Base-by-base conservation (phyloP, 768 basidiomycete species). In the Plicaturopsis crispa region DNA sequence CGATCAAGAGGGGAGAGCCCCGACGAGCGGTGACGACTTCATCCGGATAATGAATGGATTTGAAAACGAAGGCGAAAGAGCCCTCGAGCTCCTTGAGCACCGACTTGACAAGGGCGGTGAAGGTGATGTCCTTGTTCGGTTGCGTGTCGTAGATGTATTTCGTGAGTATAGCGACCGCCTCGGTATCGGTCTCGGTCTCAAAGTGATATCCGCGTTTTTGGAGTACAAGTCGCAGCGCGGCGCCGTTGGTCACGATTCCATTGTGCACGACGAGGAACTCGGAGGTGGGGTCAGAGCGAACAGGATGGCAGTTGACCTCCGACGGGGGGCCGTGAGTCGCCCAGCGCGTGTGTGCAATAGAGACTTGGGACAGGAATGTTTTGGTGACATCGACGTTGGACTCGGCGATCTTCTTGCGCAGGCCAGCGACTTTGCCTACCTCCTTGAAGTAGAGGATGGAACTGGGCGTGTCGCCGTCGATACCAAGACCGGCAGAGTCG, bases 261-360 rank as follows among this genome's bases (percentile, higher is more conserved):
- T 99, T 98, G 75, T 99, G 96, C 19, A 99, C 93, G 50, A 98
- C 65, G 42, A 81, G 78, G 67, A 99, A 98, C 54, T 97, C 92
- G 43, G 74, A 68, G 39, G 60, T 69, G 18, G 75, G 65, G 52
- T 94, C 91, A 12, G 85, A 87, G 52, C 81, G 81, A 52, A 96
- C 78, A 38, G 96, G 96, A 61, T 99, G 96, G 66, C 94, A 98
- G 65, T 99, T 99, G 51, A 73, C 60, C 38, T 78, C 73, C 3
- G 82, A 84, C 16, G 92, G 93, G 14, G 81, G 76, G 24, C 96
- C 96, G 56, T 99, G 96, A 14, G 96, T 99, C 2, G 96, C 96
- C 96, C 96, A 99, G 48, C 96, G 88, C 10, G 96, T 99, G 66
- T 99, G 96, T 10, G 94, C 94, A 63, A 99, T 97, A 26, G 90